Conservation (phyloP, 2,329 filamentous ascomycete genomes). For the Aureobasidium musti region DNA sequence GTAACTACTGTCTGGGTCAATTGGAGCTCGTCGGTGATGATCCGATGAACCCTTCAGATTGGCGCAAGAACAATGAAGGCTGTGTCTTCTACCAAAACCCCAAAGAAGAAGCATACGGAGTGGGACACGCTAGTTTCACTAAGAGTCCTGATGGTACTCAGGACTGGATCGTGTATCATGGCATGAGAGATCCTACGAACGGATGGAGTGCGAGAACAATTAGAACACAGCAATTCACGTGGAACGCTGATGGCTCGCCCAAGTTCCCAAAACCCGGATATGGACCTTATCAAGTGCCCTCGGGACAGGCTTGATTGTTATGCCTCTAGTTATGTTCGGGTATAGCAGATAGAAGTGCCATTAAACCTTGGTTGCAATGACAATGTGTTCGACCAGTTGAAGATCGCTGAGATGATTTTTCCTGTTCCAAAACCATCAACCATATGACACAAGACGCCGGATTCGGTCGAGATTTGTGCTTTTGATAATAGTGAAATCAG, state of each 20-base stretch:
- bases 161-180: slow-evolving; percentile 58
- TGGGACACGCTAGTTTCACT: slow-evolving; percentile 55
- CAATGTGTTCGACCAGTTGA: no score
- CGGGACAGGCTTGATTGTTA: slow-evolving; percentile 36
- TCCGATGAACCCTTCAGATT: slow-evolving; percentile 53
- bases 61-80: slow-evolving; percentile 51
- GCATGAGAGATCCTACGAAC: slow-evolving; percentile 52
- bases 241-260: slow-evolving; percentile 52
- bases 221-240: slow-evolving; percentile 52
- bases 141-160: slow-evolving; percentile 52
- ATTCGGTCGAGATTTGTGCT: no score
- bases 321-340: neutral
- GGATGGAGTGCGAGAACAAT: slow-evolving; percentile 54
- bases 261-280: slow-evolving; percentile 53
- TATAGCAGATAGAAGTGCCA: neutral
- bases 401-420: no score
- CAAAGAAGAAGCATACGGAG: slow-evolving; percentile 49
- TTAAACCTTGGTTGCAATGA: no score
- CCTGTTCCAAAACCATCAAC: no score
- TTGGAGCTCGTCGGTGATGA: slow-evolving; percentile 53
- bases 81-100: slow-evolving; percentile 56
- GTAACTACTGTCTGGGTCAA: slow-evolving; percentile 56
- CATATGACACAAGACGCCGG: no score
- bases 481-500: no score
- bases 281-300: slow-evolving; percentile 50